Evolutionary conservation across 2,329 filamentous ascomycete genomes (phyloP), one percentile per base, ranked within the genome.

Genomic region (Neonectria neomacrospora): DNA sequence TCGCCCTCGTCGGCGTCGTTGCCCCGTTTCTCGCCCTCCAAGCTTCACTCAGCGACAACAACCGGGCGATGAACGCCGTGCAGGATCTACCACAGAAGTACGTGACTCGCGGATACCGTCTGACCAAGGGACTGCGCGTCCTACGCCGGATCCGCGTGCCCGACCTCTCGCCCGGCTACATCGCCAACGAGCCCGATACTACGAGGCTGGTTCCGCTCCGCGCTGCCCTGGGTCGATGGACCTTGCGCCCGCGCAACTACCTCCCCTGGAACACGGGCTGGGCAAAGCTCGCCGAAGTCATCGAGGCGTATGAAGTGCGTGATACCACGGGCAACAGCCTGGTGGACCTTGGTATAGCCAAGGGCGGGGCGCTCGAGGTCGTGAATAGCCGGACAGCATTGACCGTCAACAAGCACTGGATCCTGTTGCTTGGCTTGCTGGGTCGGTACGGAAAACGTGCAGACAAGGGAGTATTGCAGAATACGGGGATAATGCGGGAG

Each of bases 201-300:
- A 26, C 56, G 26, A 22, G 51, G n/a, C 32, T 60, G 28, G 32
- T 56, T 41, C 55, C 51, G 52, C 22, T 47, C 6, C 45, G 32
- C 9, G 61, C 61, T 18, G 34, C 56, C 7, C 18, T 60, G 28
- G 51, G 61, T 3, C 55, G 55, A 18, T 59, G 61, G 55, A 37
- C 20, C 2, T 2, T 63, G 20, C 51, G 45, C 1, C 16, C 55
- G 10, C 50, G 42, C 20, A 34, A 63, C 14, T 63, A 63, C 6
- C 42, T 54, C 18, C 51, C 55, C 3, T 63, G 55, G 61, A 55
- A 54, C 26, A 51, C 61, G 7, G 55, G 61, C 37, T 64, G 61
- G 61, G 61, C 61, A n/a, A 60, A 60, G 12, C 37, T 64, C 12
- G 28, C 61, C 3, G 61, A 64, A 39, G 34, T 64, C 16, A 53